These are phyloP conservation scores for Nakaseomyces nivariensis DNA, from an alignment of 1,139 yeast species.

Conservation along the genomic window DNA sequence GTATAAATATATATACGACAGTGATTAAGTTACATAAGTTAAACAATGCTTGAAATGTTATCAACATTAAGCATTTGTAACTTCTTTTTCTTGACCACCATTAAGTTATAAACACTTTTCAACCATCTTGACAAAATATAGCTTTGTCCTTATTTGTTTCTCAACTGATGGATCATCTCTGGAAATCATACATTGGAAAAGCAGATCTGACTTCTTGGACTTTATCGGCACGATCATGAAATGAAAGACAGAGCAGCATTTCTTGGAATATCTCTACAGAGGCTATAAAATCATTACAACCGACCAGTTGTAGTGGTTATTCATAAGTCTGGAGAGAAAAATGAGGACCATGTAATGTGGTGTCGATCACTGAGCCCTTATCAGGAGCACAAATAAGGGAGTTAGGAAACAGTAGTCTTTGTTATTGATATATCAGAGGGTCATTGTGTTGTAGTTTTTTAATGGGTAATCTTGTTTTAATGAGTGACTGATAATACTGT, in stretches of 20 bases:
- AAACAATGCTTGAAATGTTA: constrained; percentile 21
- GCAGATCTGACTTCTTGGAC: constrained; percentile 94
- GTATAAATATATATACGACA: not conserved
- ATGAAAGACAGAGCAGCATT: constrained; percentile 79
- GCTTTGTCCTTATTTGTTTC: constrained; percentile 41
- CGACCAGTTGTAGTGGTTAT: constrained; percentile 64
- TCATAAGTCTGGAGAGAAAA: constrained; percentile 37
- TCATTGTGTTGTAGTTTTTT: constrained; percentile 90
- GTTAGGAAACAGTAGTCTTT: constrained; percentile 63
- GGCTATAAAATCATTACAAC: constrained; percentile 88
- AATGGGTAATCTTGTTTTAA: constrained; percentile 93
- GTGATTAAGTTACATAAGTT: not conserved
- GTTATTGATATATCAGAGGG: constrained; percentile 75
- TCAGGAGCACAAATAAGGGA: constrained; percentile 69
- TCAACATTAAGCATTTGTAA: constrained; percentile 69
- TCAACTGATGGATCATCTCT: constrained; percentile 43
- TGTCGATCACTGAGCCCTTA: constrained; percentile 96
- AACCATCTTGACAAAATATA: constrained; percentile 85
- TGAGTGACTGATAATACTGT: constrained; percentile 72
- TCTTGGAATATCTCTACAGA: constrained; percentile 60
- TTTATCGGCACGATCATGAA: constrained; percentile 91
- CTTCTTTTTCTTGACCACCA: constrained; percentile 88
- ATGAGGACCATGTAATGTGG: constrained; percentile 83
- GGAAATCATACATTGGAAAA: constrained; percentile 70
- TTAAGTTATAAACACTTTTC: constrained; percentile 66